Conservation (phyloP, 1,284 basidiomycete genomes). For the Ustanciosporium gigantosporum region DNA sequence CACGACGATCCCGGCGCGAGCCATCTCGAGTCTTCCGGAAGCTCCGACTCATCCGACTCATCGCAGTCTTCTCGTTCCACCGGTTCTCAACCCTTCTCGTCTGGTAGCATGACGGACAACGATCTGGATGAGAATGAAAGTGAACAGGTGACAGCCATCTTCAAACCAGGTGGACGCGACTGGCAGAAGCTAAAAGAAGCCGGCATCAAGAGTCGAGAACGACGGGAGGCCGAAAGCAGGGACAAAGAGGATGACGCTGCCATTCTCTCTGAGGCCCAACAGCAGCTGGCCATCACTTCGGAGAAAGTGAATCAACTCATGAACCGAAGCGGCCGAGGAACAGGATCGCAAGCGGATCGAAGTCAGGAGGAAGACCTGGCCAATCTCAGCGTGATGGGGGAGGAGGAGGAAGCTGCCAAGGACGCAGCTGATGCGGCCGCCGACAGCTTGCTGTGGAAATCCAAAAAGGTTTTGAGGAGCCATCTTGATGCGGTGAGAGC, state of each 20-base stretch:
- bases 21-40: conserved; percentile 4
- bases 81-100: conserved; percentile 17
- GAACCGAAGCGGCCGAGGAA: conserved; percentile 24
- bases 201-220: conserved; percentile 37
- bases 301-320: conserved; percentile 46
- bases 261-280: conserved; percentile 34
- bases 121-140: conserved; percentile 31
- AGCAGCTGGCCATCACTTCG: conserved; percentile 41
- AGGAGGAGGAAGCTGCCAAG: conserved; percentile 31
- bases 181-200: conserved; percentile 52
- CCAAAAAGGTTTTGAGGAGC: conserved; percentile 64
- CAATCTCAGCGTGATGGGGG: conserved; percentile 36
- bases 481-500: conserved; percentile 91
- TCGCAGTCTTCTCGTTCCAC: conserved; percentile 28
- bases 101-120: conserved; percentile 22
- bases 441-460: conserved; percentile 54
- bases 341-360: conserved; percentile 12
- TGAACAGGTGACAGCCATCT: conserved; percentile 51
- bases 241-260: conserved; percentile 16
- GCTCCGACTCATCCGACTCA: conserved; percentile 30
- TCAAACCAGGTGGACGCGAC: conserved; percentile 42
- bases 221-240: conserved; percentile 27
- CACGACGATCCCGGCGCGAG: conserved; percentile 13
- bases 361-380: conserved; percentile 47
- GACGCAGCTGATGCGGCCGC: conserved; percentile 36